A percentile compares a stretch with the other conserved stretches of the same genome.
Evolutionary conservation across 305 asterid genomes (phyloP).

Genomic region (Fraxinus angustifolia): DNA sequence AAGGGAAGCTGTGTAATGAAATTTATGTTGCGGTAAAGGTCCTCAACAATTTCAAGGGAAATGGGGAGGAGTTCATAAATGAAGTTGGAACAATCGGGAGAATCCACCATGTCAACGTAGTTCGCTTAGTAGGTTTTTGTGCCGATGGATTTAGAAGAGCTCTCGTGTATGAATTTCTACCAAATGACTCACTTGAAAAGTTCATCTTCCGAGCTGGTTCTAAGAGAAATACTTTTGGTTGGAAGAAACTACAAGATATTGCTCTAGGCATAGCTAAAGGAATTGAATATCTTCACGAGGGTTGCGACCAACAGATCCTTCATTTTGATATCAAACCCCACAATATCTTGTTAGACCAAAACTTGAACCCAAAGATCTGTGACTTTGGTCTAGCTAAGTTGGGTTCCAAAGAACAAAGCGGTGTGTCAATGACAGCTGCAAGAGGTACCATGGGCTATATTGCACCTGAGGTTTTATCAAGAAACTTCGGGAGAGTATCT

Average conservation of each 20-base stretch:
- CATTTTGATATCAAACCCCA: slow-evolving; percentile 26
- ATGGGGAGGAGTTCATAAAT: slow-evolving; percentile 29
- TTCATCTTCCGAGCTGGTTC: too few relatives aligned
- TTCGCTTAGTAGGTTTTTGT: slow-evolving; percentile 23
- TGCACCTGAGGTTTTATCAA: too few relatives aligned
- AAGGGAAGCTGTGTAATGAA: neutral
- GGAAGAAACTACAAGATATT: too few relatives aligned
- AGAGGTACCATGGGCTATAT: slow-evolving; percentile 26
- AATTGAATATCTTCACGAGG: slow-evolving; percentile 30
- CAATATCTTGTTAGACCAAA: slow-evolving; percentile 12
- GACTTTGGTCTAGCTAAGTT: slow-evolving; percentile 25
- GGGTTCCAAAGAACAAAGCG: slow-evolving; percentile 21
- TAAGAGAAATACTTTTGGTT: too few relatives aligned
- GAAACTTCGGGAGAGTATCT: too few relatives aligned
- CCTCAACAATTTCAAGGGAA: slow-evolving; percentile 10
- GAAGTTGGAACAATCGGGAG: slow-evolving; percentile 27
- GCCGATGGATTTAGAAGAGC: slow-evolving; percentile 18
- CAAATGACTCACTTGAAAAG: too few relatives aligned
- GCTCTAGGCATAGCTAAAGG: slow-evolving; percentile 19
- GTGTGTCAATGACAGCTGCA: slow-evolving; percentile 18
- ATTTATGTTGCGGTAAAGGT: slow-evolving; percentile 24
- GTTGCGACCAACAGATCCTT: slow-evolving; percentile 26
- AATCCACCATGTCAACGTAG: slow-evolving; percentile 30
- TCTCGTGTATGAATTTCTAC: too few relatives aligned
- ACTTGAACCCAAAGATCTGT: slow-evolving; percentile 16